phyloP scores from a whole-genome alignment of 2,329 filamentous ascomycete genomes.

The Penicillium sp. region DNA sequence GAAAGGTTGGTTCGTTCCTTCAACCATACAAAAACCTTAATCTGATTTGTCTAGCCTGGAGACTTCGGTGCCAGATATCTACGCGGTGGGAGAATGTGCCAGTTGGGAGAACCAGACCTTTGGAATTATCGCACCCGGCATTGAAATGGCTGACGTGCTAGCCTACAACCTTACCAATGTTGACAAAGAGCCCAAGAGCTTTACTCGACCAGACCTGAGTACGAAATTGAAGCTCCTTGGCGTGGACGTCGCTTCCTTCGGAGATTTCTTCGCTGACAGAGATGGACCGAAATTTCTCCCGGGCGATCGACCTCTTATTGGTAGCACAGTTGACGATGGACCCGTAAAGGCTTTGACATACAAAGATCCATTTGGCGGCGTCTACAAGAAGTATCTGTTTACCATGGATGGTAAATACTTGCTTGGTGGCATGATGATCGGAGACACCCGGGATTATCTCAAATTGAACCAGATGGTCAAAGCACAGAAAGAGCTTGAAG shows the following conservation, averaged over 20 bases:
- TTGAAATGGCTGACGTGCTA: constrained; percentile 91
- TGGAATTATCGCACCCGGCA: constrained; percentile 82
- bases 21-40: not conserved
- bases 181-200: constrained; percentile 66
- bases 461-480: constrained; percentile 87
- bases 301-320: constrained; percentile 45
- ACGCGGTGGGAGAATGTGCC: constrained; percentile 87
- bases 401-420: constrained; percentile 86
- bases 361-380: constrained; percentile 80
- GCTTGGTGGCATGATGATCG: constrained; percentile 96
- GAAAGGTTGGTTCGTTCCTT: constrained; percentile 30
- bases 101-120: constrained; percentile 87
- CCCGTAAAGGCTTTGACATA: constrained; percentile 82
- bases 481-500: constrained; percentile 73
- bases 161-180: constrained; percentile 88
- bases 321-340: constrained; percentile 40
- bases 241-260: constrained; percentile 89
- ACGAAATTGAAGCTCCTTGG: constrained; percentile 89
- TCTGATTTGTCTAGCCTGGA: constrained; percentile 47
- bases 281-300: constrained; percentile 79
- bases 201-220: constrained; percentile 82
- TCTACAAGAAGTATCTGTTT: constrained; percentile 95
- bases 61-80: constrained; percentile 72
- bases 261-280: constrained; percentile 87
- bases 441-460: constrained; percentile 86